Percentiles rank a stretch among this genome's conserved stretches.
phyloP scores from a whole-genome alignment of 164 flowering plant species.

The Tetracentron sinense region DNA sequence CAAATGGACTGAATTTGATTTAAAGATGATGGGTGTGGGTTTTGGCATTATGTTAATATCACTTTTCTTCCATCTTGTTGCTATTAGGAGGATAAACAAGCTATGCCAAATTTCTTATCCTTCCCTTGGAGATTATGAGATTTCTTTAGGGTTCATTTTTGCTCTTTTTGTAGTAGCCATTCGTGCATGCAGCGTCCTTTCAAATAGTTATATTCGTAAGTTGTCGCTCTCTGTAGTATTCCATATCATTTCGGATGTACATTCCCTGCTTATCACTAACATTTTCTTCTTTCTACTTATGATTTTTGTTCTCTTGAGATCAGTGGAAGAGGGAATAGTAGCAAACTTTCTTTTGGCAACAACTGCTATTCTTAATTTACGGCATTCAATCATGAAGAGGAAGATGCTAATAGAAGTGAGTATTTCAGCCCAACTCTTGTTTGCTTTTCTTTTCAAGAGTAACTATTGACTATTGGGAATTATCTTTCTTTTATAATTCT shows the following conservation, averaged over 20 bases:
- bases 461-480: too few species aligned
- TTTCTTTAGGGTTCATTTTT: conserved; percentile 34
- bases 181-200: conserved; percentile 81
- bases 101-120: conserved; percentile 16
- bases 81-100: conserved; percentile 37
- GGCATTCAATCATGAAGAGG: conserved; percentile 48
- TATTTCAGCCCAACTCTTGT: conserved; percentile 11
- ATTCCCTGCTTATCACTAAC: background rate
- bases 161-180: conserved; percentile 49
- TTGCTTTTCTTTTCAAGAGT: conserved; percentile 2
- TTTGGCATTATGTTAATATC: conserved; percentile 56
- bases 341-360: conserved; percentile 89
- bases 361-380: conserved; percentile 53
- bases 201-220: conserved; percentile 96
- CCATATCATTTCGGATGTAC: background rate
- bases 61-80: conserved; percentile 45
- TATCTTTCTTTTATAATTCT: too few species aligned
- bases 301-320: conserved; percentile 13
- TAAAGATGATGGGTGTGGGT: conserved; percentile 70
- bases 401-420: conserved; percentile 56
- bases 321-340: conserved; percentile 97
- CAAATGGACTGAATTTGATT: conserved; percentile 95
- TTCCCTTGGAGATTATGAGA: conserved; percentile 21
- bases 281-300: conserved; percentile 1
- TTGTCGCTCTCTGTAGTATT: conserved; percentile 11